A percentile compares a stretch with the other conserved stretches of the same genome.
Conservation (phyloP, 2,329 filamentous ascomycete species). For the Fusarium euwallaceae region DNA sequence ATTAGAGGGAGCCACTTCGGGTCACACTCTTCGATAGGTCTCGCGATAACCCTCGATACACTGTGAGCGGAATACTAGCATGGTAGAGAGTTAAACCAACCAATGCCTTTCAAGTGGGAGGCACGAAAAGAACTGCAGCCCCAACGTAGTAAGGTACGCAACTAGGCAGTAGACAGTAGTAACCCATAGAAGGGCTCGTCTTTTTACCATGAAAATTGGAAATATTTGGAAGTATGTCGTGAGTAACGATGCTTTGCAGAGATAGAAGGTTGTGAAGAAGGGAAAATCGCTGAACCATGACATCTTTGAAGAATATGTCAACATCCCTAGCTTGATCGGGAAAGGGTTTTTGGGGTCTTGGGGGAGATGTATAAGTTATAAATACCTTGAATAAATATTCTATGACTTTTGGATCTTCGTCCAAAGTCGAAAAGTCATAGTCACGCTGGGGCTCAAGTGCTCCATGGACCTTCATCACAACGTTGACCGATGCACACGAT, state of each 20-base stretch:
- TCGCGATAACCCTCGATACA: slow-evolving; percentile 15
- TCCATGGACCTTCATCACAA: slow-evolving; percentile 16
- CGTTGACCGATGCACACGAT: slow-evolving; percentile 18
- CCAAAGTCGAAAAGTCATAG: slow-evolving; percentile 23
- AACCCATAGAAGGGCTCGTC: slow-evolving; percentile 24
- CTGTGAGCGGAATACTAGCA: not conserved
- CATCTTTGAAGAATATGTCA: slow-evolving; percentile 11
- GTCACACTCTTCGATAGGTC: slow-evolving; percentile 20
- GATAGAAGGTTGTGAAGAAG: slow-evolving; percentile 29
- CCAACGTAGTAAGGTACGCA: slow-evolving; percentile 17
- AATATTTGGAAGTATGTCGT: slow-evolving; percentile 31
- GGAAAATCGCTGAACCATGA: slow-evolving; percentile 37
- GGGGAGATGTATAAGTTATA: not conserved
- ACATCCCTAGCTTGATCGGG: not conserved
- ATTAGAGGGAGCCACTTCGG: slow-evolving; percentile 23
- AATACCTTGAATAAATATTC: slow-evolving; percentile 36
- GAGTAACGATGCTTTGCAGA: slow-evolving; percentile 28
- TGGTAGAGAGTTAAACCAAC: slow-evolving; percentile 3
- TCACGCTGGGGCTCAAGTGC: slow-evolving; percentile 30
- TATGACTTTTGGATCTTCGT: slow-evolving; percentile 7
- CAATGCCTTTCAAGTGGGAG: slow-evolving; percentile 33
- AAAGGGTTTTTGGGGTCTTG: too few species aligned
- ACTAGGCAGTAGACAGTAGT: slow-evolving; percentile 14
- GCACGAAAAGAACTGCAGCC: slow-evolving; percentile 33
- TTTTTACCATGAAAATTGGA: slow-evolving; percentile 24